phyloP scores from a whole-genome alignment of 257 asterid genomes.

The Nemophila menziesii region DNA sequence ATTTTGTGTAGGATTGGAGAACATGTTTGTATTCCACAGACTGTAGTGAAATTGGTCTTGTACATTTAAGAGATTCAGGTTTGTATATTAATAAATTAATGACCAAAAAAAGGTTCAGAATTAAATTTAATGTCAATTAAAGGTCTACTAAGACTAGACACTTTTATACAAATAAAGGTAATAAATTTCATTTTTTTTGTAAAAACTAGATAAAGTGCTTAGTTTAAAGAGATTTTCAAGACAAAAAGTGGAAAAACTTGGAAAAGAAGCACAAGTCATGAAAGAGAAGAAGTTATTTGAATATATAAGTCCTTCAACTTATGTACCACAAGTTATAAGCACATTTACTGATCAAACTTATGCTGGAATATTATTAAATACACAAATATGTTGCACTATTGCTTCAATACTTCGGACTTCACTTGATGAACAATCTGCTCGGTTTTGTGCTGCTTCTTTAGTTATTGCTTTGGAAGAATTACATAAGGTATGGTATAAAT shows the following conservation, averaged over 20 bases:
- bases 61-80: slow-evolving; percentile 55
- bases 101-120: too few relatives aligned
- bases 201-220: slow-evolving; percentile 53
- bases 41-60: slow-evolving; percentile 86
- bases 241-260: slow-evolving; percentile 60
- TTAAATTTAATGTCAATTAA: too few relatives aligned
- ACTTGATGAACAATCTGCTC: slow-evolving; percentile 68
- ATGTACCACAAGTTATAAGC: slow-evolving; percentile 75
- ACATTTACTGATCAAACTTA: slow-evolving; percentile 61
- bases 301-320: slow-evolving; percentile 33
- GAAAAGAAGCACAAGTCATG: slow-evolving; percentile 58
- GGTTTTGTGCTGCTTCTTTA: slow-evolving; percentile 76
- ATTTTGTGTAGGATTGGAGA: slow-evolving; percentile 61
- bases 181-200: neutral
- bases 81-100: too few relatives aligned
- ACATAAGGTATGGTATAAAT: slow-evolving; percentile 52
- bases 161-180: neutral
- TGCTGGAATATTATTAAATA: slow-evolving; percentile 68
- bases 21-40: slow-evolving; percentile 58
- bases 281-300: slow-evolving; percentile 65
- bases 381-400: slow-evolving; percentile 60
- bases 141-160: neutral
- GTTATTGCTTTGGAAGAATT: slow-evolving; percentile 66
- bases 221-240: slow-evolving; percentile 83
- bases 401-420: slow-evolving; percentile 49